A percentile compares a stretch with the other conserved stretches of the same genome.
Conservation (phyloP, 2,329 filamentous ascomycete genomes). For the Thielaviopsis ethacetica region DNA sequence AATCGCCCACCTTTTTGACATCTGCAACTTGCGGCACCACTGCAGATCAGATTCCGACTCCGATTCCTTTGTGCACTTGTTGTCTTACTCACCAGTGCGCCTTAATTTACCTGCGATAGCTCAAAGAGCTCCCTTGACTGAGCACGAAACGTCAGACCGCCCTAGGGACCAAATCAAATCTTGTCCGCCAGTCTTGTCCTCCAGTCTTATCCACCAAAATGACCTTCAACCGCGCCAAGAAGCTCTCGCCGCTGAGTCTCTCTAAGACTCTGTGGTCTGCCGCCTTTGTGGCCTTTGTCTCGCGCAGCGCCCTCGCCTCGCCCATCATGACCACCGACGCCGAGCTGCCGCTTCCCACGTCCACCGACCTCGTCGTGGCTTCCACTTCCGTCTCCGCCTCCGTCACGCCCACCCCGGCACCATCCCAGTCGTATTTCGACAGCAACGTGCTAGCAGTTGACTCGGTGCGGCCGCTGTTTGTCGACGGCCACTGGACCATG, state of each 20-base stretch:
- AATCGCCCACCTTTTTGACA: too few species aligned
- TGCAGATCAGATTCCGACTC: too few species aligned
- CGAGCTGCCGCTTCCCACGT: neutral
- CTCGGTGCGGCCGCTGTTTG: slow-evolving; percentile 11
- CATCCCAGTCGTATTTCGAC: slow-evolving; percentile 1
- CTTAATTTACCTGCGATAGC: too few species aligned
- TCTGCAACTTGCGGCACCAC: too few species aligned
- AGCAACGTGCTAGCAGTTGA: slow-evolving; percentile 12
- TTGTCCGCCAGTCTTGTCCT: neutral
- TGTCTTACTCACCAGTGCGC: too few species aligned
- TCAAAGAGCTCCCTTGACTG: neutral
- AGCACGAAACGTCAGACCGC: neutral
- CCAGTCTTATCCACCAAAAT: neutral
- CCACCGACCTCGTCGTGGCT: too few species aligned
- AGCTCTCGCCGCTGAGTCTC: neutral
- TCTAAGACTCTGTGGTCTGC: neutral
- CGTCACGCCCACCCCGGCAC: neutral
- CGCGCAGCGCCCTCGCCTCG: slow-evolving; percentile 1
- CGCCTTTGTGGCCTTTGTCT: slow-evolving; percentile 8
- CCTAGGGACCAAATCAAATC: neutral
- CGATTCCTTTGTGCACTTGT: too few species aligned
- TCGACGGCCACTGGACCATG: slow-evolving; percentile 15
- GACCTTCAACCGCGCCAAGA: neutral
- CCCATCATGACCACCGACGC: neutral
- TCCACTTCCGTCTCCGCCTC: too few species aligned